A percentile compares a stretch with the other conserved stretches of the same genome.
Conservation (phyloP, 1,284 basidiomycete genomes). For the Pterula multifida region DNA sequence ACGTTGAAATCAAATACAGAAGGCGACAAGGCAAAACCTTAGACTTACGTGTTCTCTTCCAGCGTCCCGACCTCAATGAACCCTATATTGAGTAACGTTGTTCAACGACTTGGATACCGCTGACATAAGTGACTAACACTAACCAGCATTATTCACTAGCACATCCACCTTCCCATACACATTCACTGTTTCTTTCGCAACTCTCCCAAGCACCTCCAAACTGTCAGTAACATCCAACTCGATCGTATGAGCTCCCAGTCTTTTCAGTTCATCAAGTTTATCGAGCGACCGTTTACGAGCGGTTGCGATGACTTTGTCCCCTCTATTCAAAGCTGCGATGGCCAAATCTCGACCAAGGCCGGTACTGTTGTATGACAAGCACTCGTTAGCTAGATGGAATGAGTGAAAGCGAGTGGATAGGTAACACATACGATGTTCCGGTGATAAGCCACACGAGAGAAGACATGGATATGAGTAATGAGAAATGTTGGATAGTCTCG, state of each 20-base stretch:
- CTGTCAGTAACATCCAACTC: slow-evolving; percentile 1
- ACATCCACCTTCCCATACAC: neutral
- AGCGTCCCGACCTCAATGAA: neutral
- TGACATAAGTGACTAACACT: neutral
- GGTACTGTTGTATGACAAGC: neutral
- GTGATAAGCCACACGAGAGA: neutral
- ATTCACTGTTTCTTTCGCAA: neutral
- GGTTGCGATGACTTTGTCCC: slow-evolving; percentile 8
- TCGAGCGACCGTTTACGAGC: slow-evolving; percentile 7
- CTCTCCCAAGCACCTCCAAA: neutral
- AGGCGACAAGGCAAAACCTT: neutral
- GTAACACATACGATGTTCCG: neutral
- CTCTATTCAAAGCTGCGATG: slow-evolving; percentile 6
- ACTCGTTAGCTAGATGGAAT: neutral
- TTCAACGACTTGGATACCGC: neutral
- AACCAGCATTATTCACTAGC: neutral
- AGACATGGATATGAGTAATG: neutral
- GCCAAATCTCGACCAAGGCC: slow-evolving; percentile 3
- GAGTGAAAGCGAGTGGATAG: neutral
- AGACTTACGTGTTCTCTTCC: neutral
- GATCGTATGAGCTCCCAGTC: neutral
- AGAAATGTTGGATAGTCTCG: no score
- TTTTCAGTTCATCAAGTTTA: neutral
- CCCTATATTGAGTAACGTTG: neutral
- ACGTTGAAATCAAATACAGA: neutral